Evolutionary conservation across 1,284 basidiomycete species (phyloP).

Genomic region (Cryptococcus sp.): DNA sequence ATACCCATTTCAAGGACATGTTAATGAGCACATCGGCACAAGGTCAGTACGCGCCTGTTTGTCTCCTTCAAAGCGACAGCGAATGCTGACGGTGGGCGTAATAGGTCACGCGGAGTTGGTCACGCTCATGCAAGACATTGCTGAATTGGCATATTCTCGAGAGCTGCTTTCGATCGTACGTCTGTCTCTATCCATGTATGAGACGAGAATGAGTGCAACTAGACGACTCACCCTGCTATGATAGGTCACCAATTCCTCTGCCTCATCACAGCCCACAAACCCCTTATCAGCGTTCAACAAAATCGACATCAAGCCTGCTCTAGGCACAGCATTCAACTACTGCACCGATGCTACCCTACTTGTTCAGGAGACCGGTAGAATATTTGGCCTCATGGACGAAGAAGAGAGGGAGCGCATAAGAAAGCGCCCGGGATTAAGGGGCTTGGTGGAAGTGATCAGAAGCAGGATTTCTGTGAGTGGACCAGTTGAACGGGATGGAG

Average conservation of each 20-base stretch:
- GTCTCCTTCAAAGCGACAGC: neutral
- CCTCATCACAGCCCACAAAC: slow-evolving; percentile 37
- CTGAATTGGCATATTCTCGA: slow-evolving; percentile 30
- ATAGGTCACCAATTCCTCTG: slow-evolving; percentile 43
- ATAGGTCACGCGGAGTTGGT: slow-evolving; percentile 49
- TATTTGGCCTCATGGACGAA: slow-evolving; percentile 47
- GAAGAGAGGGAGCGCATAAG: slow-evolving; percentile 39
- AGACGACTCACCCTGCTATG: neutral
- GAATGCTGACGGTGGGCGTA: slow-evolving; percentile 5
- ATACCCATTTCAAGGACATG: slow-evolving; percentile 41
- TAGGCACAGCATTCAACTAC: slow-evolving; percentile 44
- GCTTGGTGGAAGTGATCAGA: slow-evolving; percentile 48
- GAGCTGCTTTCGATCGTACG: slow-evolving; percentile 36
- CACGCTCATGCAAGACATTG: slow-evolving; percentile 44
- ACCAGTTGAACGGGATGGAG: neutral
- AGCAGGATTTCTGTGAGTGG: slow-evolving; percentile 41
- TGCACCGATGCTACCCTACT: slow-evolving; percentile 43
- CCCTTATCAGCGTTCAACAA: slow-evolving; percentile 43
- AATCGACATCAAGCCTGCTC: slow-evolving; percentile 44
- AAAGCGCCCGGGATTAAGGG: slow-evolving; percentile 35
- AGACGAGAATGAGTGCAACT: no score
- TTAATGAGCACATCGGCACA: slow-evolving; percentile 41
- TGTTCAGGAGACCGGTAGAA: slow-evolving; percentile 44
- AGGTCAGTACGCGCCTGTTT: slow-evolving; percentile 25
- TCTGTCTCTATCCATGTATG: neutral